A percentile compares a stretch with the other conserved stretches of the same genome.
phyloP scores from a whole-genome alignment of 352 stramenopile species.

The Phytopythium montanum region DNA sequence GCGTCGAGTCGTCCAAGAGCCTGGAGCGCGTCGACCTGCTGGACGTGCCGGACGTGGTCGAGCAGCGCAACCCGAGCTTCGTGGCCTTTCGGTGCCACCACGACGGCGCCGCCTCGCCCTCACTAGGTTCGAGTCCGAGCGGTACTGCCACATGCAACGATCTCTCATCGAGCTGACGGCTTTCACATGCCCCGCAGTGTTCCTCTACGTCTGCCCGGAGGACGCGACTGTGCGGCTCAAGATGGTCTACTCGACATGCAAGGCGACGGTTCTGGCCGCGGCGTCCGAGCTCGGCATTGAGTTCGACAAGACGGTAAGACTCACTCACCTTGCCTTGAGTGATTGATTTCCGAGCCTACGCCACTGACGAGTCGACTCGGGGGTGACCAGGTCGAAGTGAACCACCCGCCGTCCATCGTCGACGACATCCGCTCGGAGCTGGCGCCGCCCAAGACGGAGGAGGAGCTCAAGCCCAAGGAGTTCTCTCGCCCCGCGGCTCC shows the following conservation, averaged over 20 bases:
- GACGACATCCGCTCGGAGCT: slow-evolving; percentile 72
- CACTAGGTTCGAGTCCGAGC: neutral
- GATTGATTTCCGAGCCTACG: neutral
- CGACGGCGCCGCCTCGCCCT: neutral
- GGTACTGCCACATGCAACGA: neutral
- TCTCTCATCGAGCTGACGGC: neutral
- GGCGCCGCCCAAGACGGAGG: slow-evolving; percentile 43
- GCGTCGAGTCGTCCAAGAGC: slow-evolving; percentile 77
- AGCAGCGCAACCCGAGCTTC: slow-evolving; percentile 71
- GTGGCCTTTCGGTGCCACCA: slow-evolving; percentile 66
- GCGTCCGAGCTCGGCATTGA: slow-evolving; percentile 55
- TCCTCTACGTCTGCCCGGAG: slow-evolving; percentile 90
- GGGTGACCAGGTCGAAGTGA: slow-evolving; percentile 67
- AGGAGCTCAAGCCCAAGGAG: slow-evolving; percentile 61
- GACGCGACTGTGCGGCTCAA: slow-evolving; percentile 82
- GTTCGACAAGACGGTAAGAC: slow-evolving; percentile 64
- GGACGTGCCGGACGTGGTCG: slow-evolving; percentile 52
- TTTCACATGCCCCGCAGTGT: slow-evolving; percentile 34
- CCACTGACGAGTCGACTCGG: too few relatives aligned
- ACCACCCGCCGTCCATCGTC: slow-evolving; percentile 39
- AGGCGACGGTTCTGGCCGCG: slow-evolving; percentile 78
- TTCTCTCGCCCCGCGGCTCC: slow-evolving; percentile 74
- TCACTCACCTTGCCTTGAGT: neutral
- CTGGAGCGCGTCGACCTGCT: slow-evolving; percentile 67
- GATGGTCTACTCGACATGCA: slow-evolving; percentile 91